Evolutionary conservation across 2,329 filamentous ascomycete species (phyloP), one percentile per base, ranked within the genome.

Genomic region (Calonectria montana): DNA sequence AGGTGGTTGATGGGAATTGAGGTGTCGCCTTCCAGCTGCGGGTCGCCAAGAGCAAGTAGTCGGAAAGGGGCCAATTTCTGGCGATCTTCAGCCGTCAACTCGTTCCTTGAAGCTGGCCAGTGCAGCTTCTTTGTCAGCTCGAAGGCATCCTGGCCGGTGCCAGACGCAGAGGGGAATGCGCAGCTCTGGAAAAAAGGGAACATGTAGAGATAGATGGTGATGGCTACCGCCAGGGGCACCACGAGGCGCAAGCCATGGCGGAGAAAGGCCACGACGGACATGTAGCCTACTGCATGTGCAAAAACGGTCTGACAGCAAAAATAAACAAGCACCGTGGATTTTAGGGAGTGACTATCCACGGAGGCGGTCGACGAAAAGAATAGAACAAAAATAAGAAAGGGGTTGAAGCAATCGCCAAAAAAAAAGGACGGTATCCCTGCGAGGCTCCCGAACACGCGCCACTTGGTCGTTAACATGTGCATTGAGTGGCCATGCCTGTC

Each of bases 11-110:
- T 88, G 18, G 92, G 93, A 29, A 98, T 92, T 8, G 94, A 95
- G 2, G 93, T 95, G 81, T 98, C 94, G 78, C 96, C 96, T 84
- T 98, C 96, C 66, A 98, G 90, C 82, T 98, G 96, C 6, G 96
- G 96, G 82, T 98, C 96, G 72, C 94, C 96, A 25, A 98, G 90
- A 1, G 95, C 92, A 16, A 98, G 92, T 3, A 98, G 90, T 70
- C 96, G 91, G 80, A 98, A 98, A 0, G 95, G 94, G 4, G 95
- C 94, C 78, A 77, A 78, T 63, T 79, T 80, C 21, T 75, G 77
- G 69, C 69, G 63, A n/a, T 70, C 65, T n/a, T 77, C 73, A 27
- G 77, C 41, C 2, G 77, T 71, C 8, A 74, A 8, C 8, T 77
- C 50, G 27, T 74, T 67, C 71, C 75, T 75, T n/a, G 75, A 76